A percentile compares a stretch with the other conserved stretches of the same genome.
Conservation (phyloP, 2,329 filamentous ascomycete species). For the Penicillium polonicum region DNA sequence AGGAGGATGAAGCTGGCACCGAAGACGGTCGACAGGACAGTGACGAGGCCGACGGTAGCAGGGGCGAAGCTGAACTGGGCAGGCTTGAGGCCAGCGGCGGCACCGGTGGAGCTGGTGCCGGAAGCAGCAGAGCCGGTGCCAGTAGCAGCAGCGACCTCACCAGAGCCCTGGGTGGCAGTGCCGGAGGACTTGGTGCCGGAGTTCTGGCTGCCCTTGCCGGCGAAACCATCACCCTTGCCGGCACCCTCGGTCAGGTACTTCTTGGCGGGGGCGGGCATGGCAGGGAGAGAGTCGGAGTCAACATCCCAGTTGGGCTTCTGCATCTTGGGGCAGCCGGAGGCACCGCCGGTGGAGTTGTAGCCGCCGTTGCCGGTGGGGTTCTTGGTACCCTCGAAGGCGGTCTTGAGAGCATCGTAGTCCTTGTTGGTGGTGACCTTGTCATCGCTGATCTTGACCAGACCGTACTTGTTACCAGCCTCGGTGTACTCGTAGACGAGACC, state of each 20-base stretch:
- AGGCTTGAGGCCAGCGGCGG: conserved; percentile 44
- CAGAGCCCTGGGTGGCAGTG: conserved; percentile 52
- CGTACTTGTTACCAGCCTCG: conserved; percentile 77
- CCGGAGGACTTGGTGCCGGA: conserved; percentile 51
- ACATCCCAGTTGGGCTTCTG: conserved; percentile 58
- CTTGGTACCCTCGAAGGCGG: conserved; percentile 50
- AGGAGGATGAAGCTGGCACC: conserved; percentile 47
- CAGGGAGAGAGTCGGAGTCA: conserved; percentile 52
- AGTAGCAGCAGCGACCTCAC: conserved; percentile 34
- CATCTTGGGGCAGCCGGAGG: conserved; percentile 55
- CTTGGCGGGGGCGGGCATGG: conserved; percentile 55
- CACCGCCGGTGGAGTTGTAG: conserved; percentile 55
- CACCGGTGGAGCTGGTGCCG: conserved; percentile 38
- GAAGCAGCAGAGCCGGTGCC: conserved; percentile 16
- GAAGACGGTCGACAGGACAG: conserved; percentile 54
- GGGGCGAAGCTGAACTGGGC: conserved; percentile 52
- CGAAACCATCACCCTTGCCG: conserved; percentile 57
- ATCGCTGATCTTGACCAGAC: conserved; percentile 68
- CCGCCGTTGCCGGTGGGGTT: conserved; percentile 58
- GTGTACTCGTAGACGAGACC: conserved; percentile 96
- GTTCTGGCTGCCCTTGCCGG: conserved; percentile 56
- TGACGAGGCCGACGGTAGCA: conserved; percentile 51
- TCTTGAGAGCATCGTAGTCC: conserved; percentile 63
- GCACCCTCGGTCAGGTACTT: conserved; percentile 60
- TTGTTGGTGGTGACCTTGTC: conserved; percentile 54